Conservation (phyloP, 2,329 filamentous ascomycete genomes). For the Pseudopyricularia javanii region DNA sequence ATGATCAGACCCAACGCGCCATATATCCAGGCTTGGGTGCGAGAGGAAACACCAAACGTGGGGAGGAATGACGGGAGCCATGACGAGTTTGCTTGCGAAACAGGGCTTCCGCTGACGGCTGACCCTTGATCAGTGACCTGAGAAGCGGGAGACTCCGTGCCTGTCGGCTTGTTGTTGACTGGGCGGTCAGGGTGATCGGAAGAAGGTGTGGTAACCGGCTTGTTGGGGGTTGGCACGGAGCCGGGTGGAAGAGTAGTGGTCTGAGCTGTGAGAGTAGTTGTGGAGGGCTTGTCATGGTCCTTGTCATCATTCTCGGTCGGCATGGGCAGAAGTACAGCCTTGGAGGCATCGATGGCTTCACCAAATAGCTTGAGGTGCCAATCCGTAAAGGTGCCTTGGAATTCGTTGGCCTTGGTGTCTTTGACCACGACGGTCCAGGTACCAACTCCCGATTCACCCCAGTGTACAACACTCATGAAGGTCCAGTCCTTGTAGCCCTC, state of each 20-base stretch:
- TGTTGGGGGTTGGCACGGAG: conserved; percentile 23
- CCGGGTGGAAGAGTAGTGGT: conserved; percentile 48
- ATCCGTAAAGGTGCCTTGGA: conserved; percentile 70
- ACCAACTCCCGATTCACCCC: conserved; percentile 79
- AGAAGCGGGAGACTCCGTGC: conserved; percentile 9
- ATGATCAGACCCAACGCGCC: conserved; percentile 75
- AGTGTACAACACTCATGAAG: conserved; percentile 97
- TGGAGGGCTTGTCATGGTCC: conserved; percentile 59
- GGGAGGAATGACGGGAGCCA: conserved; percentile 81
- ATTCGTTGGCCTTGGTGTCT: conserved; percentile 66
- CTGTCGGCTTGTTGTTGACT: conserved; percentile 22
- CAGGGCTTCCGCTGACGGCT: conserved; percentile 19
- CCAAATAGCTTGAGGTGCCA: conserved; percentile 95
- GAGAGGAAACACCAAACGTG: conserved; percentile 77
- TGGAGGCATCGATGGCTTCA: conserved; percentile 64
- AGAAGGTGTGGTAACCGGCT: conserved; percentile 16
- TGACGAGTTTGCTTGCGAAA: conserved; percentile 32
- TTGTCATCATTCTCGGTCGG: conserved; percentile 75
- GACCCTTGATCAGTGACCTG: conserved; percentile 15
- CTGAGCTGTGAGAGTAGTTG: conserved; percentile 44
- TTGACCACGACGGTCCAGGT: conserved; percentile 88
- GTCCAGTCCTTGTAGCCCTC: conserved; percentile 89
- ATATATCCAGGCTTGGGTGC: conserved; percentile 88
- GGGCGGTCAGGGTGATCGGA: conserved; percentile 54
- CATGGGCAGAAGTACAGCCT: conserved; percentile 65